Evolutionary conservation across 495 filamentous ascomycete species (phyloP).

Genomic region (Cairneyella variabilis): DNA sequence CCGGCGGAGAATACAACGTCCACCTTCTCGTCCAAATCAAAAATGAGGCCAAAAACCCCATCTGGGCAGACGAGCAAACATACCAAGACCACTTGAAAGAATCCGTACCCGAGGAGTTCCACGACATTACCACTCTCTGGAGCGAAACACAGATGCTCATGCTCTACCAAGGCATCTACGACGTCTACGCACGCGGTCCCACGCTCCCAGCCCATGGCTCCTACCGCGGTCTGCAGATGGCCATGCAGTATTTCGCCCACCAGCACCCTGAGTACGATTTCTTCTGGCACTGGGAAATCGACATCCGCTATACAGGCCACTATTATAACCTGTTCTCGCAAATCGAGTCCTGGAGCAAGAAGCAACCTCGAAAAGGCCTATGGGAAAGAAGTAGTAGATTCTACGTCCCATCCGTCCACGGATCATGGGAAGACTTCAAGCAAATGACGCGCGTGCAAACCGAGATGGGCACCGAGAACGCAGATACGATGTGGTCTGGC

Average conservation of each 20-base stretch:
- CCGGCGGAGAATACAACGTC: conserved; percentile 77
- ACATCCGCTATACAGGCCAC: conserved; percentile 93
- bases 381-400: conserved; percentile 94
- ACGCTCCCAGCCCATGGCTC: conserved; percentile 80
- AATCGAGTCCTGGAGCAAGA: conserved; percentile 67
- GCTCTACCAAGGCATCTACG: conserved; percentile 77
- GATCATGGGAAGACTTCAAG: conserved; percentile 86
- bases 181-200: conserved; percentile 62
- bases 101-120: conserved; percentile 80
- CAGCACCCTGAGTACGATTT: conserved; percentile 91
- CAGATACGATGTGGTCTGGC: conserved; percentile 67
- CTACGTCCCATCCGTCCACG: conserved; percentile 86
- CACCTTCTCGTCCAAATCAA: conserved; percentile 79
- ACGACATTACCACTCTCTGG: conserved; percentile 85
- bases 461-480: conserved; percentile 70
- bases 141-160: conserved; percentile 86
- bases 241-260: conserved; percentile 87
- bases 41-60: conserved; percentile 51
- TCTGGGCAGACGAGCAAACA: conserved; percentile 57
- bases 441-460: conserved; percentile 90
- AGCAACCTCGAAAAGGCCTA: conserved; percentile 83
- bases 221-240: conserved; percentile 89
- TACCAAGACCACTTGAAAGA: conserved; percentile 59
- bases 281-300: conserved; percentile 99
- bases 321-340: conserved; percentile 86